These are phyloP conservation scores for Tulasnella sp. DNA, from an alignment of 768 basidiomycete genomes.

Conservation along the genomic window DNA sequence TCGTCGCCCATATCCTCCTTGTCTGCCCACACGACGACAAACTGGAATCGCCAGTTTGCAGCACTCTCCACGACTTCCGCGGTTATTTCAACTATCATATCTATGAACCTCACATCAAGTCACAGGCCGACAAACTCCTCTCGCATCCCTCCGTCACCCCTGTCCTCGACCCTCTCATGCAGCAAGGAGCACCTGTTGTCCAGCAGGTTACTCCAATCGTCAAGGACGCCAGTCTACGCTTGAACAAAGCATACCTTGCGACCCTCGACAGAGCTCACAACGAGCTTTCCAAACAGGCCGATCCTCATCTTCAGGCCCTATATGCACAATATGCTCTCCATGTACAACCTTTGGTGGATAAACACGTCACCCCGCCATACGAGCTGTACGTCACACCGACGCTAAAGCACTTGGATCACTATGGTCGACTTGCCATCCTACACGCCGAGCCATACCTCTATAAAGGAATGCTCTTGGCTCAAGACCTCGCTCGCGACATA, in stretches of 20 bases:
- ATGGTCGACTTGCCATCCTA: background rate
- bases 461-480: background rate
- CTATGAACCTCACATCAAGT: conserved; percentile 1
- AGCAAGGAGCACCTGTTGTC: background rate
- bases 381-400: background rate
- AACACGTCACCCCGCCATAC: background rate
- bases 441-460: conserved; percentile 6
- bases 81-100: background rate
- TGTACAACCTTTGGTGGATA: background rate
- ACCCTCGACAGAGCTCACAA: background rate
- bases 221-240: background rate
- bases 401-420: background rate
- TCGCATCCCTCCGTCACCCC: background rate
- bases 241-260: background rate
- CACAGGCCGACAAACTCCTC: background rate
- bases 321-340: background rate
- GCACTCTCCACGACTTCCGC: background rate
- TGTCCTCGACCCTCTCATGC: background rate
- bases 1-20: background rate
- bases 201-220: background rate
- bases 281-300: background rate
- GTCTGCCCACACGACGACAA: conserved; percentile 5
- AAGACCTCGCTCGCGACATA: background rate
- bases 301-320: conserved; percentile 6
- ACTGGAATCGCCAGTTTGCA: background rate